Evolutionary conservation across 73 alveolate species (phyloP).

Genomic region (Paramecium primaurelia): DNA sequence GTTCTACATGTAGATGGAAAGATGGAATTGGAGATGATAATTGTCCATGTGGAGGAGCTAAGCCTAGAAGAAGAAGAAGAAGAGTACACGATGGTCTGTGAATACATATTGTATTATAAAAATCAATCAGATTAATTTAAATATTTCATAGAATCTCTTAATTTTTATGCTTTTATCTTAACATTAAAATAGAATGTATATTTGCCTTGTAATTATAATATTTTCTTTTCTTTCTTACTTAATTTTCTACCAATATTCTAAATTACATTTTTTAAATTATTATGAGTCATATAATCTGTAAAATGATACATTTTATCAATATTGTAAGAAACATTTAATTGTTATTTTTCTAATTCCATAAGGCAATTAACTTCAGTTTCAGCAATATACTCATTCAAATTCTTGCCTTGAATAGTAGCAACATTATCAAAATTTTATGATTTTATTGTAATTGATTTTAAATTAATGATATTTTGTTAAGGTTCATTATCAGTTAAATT

Average conservation of each 20-base stretch:
- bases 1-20: slow-evolving; percentile 56
- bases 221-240: background rate
- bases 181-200: background rate
- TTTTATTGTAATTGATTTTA: background rate
- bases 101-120: background rate
- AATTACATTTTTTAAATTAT: background rate
- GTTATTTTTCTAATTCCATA: background rate
- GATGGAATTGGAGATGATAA: slow-evolving; percentile 56
- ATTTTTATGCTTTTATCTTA: background rate
- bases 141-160: background rate
- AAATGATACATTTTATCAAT: background rate
- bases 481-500: background rate
- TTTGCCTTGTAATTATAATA: background rate
- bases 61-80: slow-evolving; percentile 63
- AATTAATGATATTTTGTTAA: no score
- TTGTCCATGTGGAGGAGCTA: slow-evolving; percentile 62
- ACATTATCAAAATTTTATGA: background rate
- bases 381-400: background rate
- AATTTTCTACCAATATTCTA: background rate
- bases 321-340: background rate
- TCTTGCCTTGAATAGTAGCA: background rate
- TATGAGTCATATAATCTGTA: background rate
- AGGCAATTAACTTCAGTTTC: background rate
- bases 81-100: slow-evolving; percentile 49
- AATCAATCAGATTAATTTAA: background rate